Percentiles rank a stretch among this genome's conserved stretches.
These are phyloP conservation scores for Aureobasidium lini DNA, from an alignment of 2,329 filamentous ascomycete genomes.

Conservation along the genomic window DNA sequence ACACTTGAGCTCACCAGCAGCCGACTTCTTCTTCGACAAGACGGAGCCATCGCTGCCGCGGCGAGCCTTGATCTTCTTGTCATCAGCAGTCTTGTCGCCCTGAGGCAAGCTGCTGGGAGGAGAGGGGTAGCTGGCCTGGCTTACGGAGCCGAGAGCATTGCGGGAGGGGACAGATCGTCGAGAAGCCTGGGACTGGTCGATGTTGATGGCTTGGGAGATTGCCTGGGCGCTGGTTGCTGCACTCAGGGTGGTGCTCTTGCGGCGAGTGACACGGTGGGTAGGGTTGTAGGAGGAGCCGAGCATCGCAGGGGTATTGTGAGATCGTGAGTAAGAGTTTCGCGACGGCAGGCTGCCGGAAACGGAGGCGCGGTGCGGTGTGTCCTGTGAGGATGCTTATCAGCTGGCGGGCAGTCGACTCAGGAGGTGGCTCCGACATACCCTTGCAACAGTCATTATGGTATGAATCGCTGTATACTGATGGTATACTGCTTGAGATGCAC, in stretches of 20 bases:
- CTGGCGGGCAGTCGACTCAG: not conserved
- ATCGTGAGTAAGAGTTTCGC: constrained; percentile 61
- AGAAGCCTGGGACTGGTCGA: constrained; percentile 6
- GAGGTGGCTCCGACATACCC: not conserved
- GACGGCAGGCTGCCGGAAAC: constrained; percentile 50
- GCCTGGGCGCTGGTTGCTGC: constrained; percentile 65
- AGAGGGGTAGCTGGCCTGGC: constrained; percentile 52
- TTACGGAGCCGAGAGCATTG: constrained; percentile 39
- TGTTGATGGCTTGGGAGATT: constrained; percentile 55
- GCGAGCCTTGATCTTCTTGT: constrained; percentile 42
- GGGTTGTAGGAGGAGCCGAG: constrained; percentile 70
- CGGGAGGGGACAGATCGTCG: constrained; percentile 57
- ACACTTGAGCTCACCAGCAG: constrained; percentile 81
- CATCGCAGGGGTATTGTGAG: constrained; percentile 76
- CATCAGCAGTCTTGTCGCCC: constrained; percentile 31
- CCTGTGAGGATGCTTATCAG: constrained; percentile 18
- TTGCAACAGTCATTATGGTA: constrained; percentile 12
- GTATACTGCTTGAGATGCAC: not conserved
- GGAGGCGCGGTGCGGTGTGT: constrained; percentile 45
- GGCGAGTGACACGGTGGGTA: constrained; percentile 78
- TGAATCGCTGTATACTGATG: not conserved
- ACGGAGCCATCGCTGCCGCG: constrained; percentile 81
- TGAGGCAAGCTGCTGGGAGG: constrained; percentile 63
- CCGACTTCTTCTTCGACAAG: constrained; percentile 69
- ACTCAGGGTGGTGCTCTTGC: constrained; percentile 84